Evolutionary conservation across 257 asterid species (phyloP), one percentile per base, ranked within the genome.

Genomic region (Craterostigma plantagineum): DNA sequence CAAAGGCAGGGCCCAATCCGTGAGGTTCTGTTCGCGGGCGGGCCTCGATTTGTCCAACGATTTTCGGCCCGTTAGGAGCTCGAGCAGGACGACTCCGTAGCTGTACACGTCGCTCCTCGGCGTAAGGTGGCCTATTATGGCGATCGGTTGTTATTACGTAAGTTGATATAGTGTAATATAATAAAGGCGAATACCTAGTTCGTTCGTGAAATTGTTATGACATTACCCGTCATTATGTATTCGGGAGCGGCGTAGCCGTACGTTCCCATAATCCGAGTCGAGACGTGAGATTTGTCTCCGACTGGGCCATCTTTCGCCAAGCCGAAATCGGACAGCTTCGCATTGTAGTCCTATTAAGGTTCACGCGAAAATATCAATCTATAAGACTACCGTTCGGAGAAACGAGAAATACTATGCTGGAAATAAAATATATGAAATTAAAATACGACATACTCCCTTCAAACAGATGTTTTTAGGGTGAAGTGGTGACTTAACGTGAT

Each of bases 1-100:
- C 41, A 75, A 52, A 0, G 94, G 94, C 35, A 77, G 10, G 0
- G 96, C 96, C 96, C 96, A 85, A n/a, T 85, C 96, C 0, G 96
- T 62, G 1, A 85, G 86, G 45, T 75, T 85, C 62, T 81, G 94
- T 43, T 81, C 94, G 0, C 79, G 61, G 9, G 83, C 73, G 9
- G 96, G 79, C 44, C 82, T 59, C 9, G 83, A 68, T 56, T 76
- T 78, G 27, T 85, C 96, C 59, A 85, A 37, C 1, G 92, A 85
- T 58, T 68, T 80, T 44, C 94, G 64, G 6, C 96, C 96, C 0
- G 94, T 72, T 23, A 85, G 60, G 49, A 85, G 91, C 53, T 85
- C 96, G 0, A 84, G 92, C 6, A 84, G 90, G 47, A 84, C 96
- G 2, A 84, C 95, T 0, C 95, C 95, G 11, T 52, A 83, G 76